Percentiles rank a stretch among this genome's conserved stretches.
Evolutionary conservation across 257 asterid species (phyloP).

Genomic region (Asclepias syriaca): DNA sequence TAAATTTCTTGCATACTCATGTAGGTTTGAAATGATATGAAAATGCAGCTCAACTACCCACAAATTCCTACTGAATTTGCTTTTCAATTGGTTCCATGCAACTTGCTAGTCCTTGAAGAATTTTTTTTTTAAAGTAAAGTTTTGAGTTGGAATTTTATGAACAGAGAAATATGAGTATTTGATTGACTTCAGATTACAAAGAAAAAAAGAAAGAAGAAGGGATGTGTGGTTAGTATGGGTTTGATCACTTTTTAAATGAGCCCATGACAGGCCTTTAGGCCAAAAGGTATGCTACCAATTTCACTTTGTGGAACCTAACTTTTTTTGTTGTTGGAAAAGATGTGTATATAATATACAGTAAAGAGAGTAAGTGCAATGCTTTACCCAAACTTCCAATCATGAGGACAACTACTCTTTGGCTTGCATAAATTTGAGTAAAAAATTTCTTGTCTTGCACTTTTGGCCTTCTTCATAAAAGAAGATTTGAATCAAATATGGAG

Average conservation of each 20-base stretch:
- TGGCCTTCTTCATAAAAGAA: background rate
- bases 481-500: background rate
- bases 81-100: conserved; percentile 16
- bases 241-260: background rate
- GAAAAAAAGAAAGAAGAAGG: too few relatives aligned
- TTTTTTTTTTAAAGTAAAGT: too few relatives aligned
- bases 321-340: background rate
- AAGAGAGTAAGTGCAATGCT: background rate
- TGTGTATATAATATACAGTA: background rate
- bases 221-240: background rate
- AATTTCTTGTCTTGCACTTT: background rate
- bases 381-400: background rate
- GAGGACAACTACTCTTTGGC: background rate
- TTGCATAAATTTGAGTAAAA: too few relatives aligned
- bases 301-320: background rate
- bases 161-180: too few relatives aligned
- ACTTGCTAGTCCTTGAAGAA: background rate
- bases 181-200: too few relatives aligned
- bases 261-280: background rate
- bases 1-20: background rate
- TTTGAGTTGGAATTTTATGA: too few relatives aligned
- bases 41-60: conserved; percentile 7
- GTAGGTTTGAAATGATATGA: conserved; percentile 11
- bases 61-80: background rate
- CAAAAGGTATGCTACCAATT: background rate